Base-by-base conservation (phyloP, 2,329 filamentous ascomycete genomes). In the Geosmithia flava region DNA sequence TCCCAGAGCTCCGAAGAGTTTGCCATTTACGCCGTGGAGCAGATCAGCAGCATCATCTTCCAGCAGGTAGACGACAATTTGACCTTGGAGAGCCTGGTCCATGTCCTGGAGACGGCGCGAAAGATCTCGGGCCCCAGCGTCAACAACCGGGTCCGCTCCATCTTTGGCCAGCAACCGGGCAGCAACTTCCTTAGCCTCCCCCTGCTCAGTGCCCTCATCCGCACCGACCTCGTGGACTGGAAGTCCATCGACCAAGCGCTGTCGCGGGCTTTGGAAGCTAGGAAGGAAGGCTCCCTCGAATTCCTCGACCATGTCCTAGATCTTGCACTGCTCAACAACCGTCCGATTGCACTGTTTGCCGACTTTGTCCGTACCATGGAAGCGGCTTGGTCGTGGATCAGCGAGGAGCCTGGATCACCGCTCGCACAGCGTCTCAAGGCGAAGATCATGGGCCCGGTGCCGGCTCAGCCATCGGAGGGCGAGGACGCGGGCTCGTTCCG, bases 341-440 rank as follows among this genome's bases (percentile, higher is more conserved):
- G 82, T 43, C 87, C 88, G 0, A 77, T 84, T 40, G 85, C 85
- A 1, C 70, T 96, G 45, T 85, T 88, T 56, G 82, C 89, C 2
- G 89, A 97, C 65, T 94, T 96, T 58, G 82, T 87, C 7, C 77
- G 80, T 52, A 94, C 87, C 49, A 74, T 95, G 48, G 83, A 91
- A 54, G 84, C 81, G 44, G 81, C 93, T 41, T 90, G 85, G 68
- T 70, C 78, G 44, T 95, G 89, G 88, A 77, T 95, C 33, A 69
- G 72, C 7, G 85, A 90, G 53, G 83, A 94, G 16, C 76, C 84
- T 1, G 72, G 72, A 41, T 72, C 86, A 2, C 59, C 69, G 20
- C 69, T 78, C 20, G 86, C 80, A 11, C 81, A 85, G 55, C 76
- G 85, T 37, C 74, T 97, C 51, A 85, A 90, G 61, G 69, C 72